A percentile compares a stretch with the other conserved stretches of the same genome.
Conservation (phyloP, 768 basidiomycete genomes). For the Thelephora ganbajun region DNA sequence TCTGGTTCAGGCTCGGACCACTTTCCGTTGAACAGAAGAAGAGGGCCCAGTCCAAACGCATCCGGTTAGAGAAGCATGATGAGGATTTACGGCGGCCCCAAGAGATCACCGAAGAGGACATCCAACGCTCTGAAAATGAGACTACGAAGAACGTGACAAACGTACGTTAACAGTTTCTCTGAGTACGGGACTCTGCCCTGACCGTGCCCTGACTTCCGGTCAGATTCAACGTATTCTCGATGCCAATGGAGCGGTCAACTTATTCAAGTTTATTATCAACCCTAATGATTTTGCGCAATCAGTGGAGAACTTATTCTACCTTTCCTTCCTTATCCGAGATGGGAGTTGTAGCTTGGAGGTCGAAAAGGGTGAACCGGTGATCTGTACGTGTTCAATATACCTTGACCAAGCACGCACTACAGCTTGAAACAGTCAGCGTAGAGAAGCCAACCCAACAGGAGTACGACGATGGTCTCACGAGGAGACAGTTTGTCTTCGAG, state of each 20-base stretch:
- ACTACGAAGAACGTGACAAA: constrained; percentile 74
- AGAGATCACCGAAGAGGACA: constrained; percentile 74
- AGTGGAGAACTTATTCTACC: constrained; percentile 92
- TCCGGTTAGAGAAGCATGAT: constrained; percentile 59
- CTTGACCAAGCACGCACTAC: not conserved
- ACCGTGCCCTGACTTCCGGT: not conserved
- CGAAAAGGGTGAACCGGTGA: constrained; percentile 52
- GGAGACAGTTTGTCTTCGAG: constrained; percentile 82
- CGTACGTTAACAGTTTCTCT: constrained; percentile 26
- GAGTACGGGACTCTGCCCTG: not conserved
- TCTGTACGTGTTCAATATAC: constrained; percentile 38
- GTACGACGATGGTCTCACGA: constrained; percentile 46
- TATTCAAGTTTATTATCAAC: constrained; percentile 83
- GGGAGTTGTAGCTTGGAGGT: constrained; percentile 67
- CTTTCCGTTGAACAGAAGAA: constrained; percentile 79
- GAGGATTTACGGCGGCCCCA: constrained; percentile 59
- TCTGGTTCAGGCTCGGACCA: constrained; percentile 70
- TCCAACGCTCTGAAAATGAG: constrained; percentile 73
- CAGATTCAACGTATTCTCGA: constrained; percentile 54
- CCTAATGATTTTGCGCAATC: constrained; percentile 86
- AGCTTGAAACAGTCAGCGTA: constrained; percentile 29
- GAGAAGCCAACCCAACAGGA: constrained; percentile 41
- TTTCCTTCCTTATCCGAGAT: constrained; percentile 85
- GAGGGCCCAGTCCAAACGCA: constrained; percentile 41
- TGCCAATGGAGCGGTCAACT: constrained; percentile 41